Percentiles rank a stretch among this genome's conserved stretches.
Evolutionary conservation across 2,329 filamentous ascomycete species (phyloP).

Genomic region (Laburnicola sp.): DNA sequence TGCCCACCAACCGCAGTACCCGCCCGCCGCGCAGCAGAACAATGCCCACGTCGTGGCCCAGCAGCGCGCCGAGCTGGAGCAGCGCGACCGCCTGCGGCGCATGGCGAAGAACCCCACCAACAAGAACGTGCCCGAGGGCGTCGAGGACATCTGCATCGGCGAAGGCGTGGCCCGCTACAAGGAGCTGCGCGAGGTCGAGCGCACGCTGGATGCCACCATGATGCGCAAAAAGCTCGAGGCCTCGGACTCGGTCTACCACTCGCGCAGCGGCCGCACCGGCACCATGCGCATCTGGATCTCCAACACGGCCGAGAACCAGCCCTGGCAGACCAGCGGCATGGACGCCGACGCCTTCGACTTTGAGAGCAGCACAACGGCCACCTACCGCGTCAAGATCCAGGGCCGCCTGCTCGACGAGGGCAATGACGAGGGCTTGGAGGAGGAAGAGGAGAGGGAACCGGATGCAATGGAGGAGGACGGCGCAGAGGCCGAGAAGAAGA

Average conservation of each 20-base stretch:
- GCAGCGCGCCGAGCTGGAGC: slow-evolving; percentile 51
- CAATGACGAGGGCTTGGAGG: slow-evolving; percentile 35
- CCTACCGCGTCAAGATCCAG: slow-evolving; percentile 90
- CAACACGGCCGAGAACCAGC: slow-evolving; percentile 92
- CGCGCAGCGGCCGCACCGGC: slow-evolving; percentile 75
- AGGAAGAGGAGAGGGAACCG: slow-evolving; percentile 46
- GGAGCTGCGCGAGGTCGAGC: slow-evolving; percentile 82
- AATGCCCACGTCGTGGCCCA: slow-evolving; percentile 45
- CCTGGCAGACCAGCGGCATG: slow-evolving; percentile 76
- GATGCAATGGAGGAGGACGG: slow-evolving; percentile 66
- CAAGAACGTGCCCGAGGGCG: slow-evolving; percentile 87
- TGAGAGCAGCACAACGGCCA: slow-evolving; percentile 72
- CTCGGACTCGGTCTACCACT: slow-evolving; percentile 75
- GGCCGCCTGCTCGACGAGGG: slow-evolving; percentile 71
- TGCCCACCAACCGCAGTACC: slow-evolving; percentile 52
- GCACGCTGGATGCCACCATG: slow-evolving; percentile 86
- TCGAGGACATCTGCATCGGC: slow-evolving; percentile 76
- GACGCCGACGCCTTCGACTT: slow-evolving; percentile 81
- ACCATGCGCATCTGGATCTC: slow-evolving; percentile 92
- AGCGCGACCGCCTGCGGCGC: slow-evolving; percentile 72
- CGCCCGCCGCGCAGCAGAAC: slow-evolving; percentile 38
- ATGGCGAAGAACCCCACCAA: slow-evolving; percentile 90
- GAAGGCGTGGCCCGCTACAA: slow-evolving; percentile 82
- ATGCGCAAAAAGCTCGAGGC: slow-evolving; percentile 93
- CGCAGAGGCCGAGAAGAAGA: slow-evolving; percentile 32